Conservation (phyloP, 305 asterid genomes). For the Euphrasia arctica region DNA sequence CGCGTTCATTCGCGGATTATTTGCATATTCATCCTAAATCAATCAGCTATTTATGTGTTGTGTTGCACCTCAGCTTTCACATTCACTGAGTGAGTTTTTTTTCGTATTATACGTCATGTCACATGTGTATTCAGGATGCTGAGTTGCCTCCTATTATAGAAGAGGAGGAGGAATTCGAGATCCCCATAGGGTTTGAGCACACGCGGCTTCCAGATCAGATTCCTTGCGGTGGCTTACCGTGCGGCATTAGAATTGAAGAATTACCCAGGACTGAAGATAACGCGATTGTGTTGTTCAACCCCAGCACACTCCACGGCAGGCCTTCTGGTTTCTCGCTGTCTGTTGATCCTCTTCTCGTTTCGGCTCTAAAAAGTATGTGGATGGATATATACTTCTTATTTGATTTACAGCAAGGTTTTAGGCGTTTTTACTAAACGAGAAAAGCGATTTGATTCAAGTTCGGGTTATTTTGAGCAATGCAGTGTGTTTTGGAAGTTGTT, state of each 20-base stretch:
- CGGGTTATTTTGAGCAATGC: too few species aligned
- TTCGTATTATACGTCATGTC: background rate
- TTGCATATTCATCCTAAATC: too few species aligned
- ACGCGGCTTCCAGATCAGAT: constrained; percentile 28
- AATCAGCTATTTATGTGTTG: too few species aligned
- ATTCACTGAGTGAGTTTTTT: background rate
- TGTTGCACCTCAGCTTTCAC: background rate
- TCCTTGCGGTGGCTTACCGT: constrained; percentile 19
- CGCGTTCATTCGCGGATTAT: too few species aligned
- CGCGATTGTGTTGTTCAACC: constrained; percentile 59
- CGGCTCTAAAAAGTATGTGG: constrained; percentile 59
- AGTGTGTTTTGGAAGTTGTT: too few species aligned
- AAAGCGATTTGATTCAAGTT: too few species aligned
- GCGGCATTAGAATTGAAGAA: constrained; percentile 69
- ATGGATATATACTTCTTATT: background rate
- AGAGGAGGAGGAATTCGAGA: constrained; percentile 50
- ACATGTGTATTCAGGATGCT: constrained; percentile 47
- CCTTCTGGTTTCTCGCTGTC: constrained; percentile 56
- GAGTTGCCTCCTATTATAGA: constrained; percentile 69
- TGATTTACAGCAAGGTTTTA: background rate
- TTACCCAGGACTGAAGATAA: constrained; percentile 22
- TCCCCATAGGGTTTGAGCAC: constrained; percentile 41
- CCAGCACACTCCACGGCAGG: constrained; percentile 34
- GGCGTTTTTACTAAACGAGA: background rate
- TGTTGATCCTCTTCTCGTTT: constrained; percentile 48